Base-by-base conservation (phyloP, 2,329 filamentous ascomycete genomes). In the Aspergillus flavus region DNA sequence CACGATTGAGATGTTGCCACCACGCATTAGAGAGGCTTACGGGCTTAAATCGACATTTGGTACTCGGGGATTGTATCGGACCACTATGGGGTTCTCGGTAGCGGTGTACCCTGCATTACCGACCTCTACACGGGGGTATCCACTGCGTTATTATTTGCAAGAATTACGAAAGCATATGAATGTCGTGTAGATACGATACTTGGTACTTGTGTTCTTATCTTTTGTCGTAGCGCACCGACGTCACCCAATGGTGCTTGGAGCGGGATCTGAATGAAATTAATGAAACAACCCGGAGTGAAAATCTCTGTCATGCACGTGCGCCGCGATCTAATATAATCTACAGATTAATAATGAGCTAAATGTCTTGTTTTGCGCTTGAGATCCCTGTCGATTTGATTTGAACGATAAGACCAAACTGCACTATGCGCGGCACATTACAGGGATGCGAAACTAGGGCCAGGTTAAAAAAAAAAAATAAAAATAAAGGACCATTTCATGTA, bases 1-100 rank as follows among this genome's bases (percentile, higher is more conserved):
- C 1, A 77, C 74, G 26, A 71, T 75, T 19, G 76, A 77, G 60
- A 73, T 77, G 72, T 67, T 78, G 1, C 75, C 76, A 6, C 75
- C 73, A 9, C 65, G 66, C 6, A 59, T 78, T 46, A 67, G 76
- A 1, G 74, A 77, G 60, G 73, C 69, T 3, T 78, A 76, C 54
- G 75, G 73, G 16, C 62, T 78, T n/a, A 69, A 71, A 23, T 76
- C 72, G 4, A 73, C 73, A 1, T 58, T 62, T 19, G 54, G 62
- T 2, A 73, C 74, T 4, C 65, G 73, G 7, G 64, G 68, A 2
- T 58, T 75, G 53, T 78, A 78, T 55, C 71, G 71, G 0, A 69
- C 71, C 7, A 69, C 68, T 39, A 76, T 78, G 75, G 71, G 70
- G 6, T 68, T 76, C 41, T 72, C 72, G 23, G 71, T 71, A 3